Conservation (phyloP, 108 stramenopile species). For the Pseudonitzschia delicatissima region DNA sequence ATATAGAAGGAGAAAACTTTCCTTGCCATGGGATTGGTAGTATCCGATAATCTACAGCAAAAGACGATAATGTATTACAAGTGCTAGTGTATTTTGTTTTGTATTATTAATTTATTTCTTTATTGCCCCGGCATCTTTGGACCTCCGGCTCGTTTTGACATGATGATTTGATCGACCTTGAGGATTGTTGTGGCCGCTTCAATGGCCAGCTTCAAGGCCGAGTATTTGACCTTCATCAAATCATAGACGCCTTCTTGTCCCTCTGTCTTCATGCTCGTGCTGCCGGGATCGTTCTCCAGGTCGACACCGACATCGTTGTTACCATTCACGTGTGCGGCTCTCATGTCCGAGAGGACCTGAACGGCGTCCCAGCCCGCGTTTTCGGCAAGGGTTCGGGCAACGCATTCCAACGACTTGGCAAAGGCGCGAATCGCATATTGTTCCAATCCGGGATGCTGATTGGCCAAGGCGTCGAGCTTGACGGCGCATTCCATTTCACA, state of each 20-base stretch:
- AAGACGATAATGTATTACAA: not conserved
- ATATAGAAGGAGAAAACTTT: no score
- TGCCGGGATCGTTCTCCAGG: constrained; percentile 57
- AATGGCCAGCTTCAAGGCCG: constrained; percentile 91
- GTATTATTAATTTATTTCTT: not conserved
- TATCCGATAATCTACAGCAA: not conserved
- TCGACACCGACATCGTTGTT: constrained; percentile 78
- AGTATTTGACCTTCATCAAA: constrained; percentile 76
- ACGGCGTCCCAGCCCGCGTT: constrained; percentile 94
- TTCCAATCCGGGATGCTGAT: constrained; percentile 92
- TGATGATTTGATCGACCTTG: constrained; percentile 98
- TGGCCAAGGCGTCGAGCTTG: constrained; percentile 76
- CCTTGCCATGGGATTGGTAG: no score
- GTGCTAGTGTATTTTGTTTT: not conserved
- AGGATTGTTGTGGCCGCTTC: constrained; percentile 97
- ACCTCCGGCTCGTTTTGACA: constrained; percentile 96
- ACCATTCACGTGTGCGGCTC: constrained; percentile 89
- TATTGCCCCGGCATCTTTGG: constrained; percentile 55
- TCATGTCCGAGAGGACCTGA: constrained; percentile 76
- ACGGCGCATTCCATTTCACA: constrained; percentile 91
- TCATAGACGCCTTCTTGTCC: constrained; percentile 51
- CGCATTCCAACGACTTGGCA: constrained; percentile 95
- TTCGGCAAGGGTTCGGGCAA: constrained; percentile 93
- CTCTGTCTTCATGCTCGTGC: constrained; percentile 40
- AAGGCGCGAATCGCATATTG: constrained; percentile 98